A percentile compares a stretch with the other conserved stretches of the same genome.
phyloP scores from a whole-genome alignment of 345 rosid species.

The Eucalyptus victrix region DNA sequence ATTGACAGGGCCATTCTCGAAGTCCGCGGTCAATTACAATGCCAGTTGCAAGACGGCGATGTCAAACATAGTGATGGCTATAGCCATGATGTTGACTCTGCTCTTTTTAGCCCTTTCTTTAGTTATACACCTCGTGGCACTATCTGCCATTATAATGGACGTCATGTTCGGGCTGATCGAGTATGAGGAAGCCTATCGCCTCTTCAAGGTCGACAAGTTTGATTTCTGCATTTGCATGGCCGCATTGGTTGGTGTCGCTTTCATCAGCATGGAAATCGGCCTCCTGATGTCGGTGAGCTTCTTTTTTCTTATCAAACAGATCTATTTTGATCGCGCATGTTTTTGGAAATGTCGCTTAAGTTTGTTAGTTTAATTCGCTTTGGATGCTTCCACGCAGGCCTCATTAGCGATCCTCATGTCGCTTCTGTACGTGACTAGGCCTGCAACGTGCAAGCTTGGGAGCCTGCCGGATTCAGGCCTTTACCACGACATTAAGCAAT shows the following conservation, averaged over 20 bases:
- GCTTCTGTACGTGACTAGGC: constrained; percentile 66
- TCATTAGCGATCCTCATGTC: constrained; percentile 47
- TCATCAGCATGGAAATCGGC: constrained; percentile 68
- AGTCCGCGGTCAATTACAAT: constrained; percentile 72
- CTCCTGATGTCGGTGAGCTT: constrained; percentile 49
- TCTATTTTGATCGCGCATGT: background rate
- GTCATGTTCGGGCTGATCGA: constrained; percentile 70
- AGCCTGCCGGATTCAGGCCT: constrained; percentile 34
- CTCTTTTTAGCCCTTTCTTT: constrained; percentile 68
- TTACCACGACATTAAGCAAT: constrained; percentile 58
- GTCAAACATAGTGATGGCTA: constrained; percentile 70
- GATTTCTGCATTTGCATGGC: constrained; percentile 70
- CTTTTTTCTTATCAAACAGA: background rate
- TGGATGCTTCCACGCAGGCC: constrained; percentile 1
- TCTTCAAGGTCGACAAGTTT: constrained; percentile 70
- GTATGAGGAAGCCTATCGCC: constrained; percentile 43
- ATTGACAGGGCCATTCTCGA: constrained; percentile 66
- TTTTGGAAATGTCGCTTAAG: background rate
- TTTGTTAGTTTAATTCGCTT: background rate
- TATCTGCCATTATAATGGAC: constrained; percentile 79
- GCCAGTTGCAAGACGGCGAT: constrained; percentile 53
- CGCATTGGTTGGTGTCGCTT: constrained; percentile 68
- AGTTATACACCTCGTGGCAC: constrained; percentile 79
- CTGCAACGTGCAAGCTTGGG: constrained; percentile 63
- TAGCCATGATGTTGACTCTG: constrained; percentile 74